These are phyloP conservation scores for Panellus pusillus DNA, from an alignment of 768 basidiomycete genomes.

Conservation along the genomic window DNA sequence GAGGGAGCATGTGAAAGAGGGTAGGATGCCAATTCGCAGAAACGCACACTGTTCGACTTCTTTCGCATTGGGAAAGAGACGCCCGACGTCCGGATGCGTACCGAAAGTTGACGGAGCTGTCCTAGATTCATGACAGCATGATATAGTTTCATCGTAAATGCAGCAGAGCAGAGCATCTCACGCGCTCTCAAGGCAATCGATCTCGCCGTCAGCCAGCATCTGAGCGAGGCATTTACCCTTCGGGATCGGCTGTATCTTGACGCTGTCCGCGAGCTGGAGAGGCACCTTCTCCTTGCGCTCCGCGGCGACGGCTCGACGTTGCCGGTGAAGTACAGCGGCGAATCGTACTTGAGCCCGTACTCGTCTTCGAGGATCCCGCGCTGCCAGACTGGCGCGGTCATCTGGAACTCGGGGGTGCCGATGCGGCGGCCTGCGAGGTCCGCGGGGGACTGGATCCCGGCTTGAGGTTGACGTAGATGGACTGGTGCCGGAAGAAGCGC, in stretches of 20 bases:
- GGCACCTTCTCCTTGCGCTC: conserved; percentile 23
- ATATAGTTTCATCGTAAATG: too few relatives aligned
- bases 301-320: conserved; percentile 17
- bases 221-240: conserved; percentile 21
- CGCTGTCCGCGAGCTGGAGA: conserved; percentile 18
- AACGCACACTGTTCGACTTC: conserved; percentile 13
- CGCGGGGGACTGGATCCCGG: conserved; percentile 17
- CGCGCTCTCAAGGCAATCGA: conserved; percentile 22
- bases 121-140: not conserved
- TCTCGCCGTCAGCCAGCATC: conserved; percentile 23
- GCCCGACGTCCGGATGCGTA: conserved; percentile 16
- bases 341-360: conserved; percentile 17
- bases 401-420: conserved; percentile 24
- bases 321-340: conserved; percentile 19
- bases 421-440: conserved; percentile 18
- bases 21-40: not conserved
- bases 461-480: conserved; percentile 21
- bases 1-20: not conserved
- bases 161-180: not conserved
- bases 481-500: conserved; percentile 23
- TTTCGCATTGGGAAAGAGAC: conserved; percentile 17
- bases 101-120: conserved; percentile 22
- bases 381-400: conserved; percentile 24
- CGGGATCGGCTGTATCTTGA: conserved; percentile 15
- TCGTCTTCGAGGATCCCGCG: conserved; percentile 23